Conservation (phyloP, 345 rosid genomes). For the Sonneratia caseolaris region DNA sequence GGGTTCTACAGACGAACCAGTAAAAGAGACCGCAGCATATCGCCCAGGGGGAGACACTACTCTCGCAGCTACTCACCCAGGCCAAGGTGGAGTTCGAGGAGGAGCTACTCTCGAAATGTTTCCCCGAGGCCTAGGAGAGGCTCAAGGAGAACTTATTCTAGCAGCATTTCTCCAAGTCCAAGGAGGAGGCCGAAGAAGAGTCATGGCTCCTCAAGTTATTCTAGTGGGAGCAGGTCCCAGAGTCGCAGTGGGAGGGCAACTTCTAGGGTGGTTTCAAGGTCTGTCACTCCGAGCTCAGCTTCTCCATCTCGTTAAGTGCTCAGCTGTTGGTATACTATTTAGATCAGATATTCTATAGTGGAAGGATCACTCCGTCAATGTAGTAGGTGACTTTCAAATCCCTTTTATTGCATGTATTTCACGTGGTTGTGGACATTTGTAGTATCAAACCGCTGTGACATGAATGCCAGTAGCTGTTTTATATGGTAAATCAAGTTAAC, state of each 20-base stretch:
- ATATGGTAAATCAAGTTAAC: no score
- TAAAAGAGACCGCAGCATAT: constrained; percentile 5
- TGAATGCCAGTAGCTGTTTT: no score
- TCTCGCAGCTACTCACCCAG: constrained; percentile 24
- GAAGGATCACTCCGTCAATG: neutral
- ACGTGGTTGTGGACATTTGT: neutral
- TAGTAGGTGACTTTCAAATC: neutral
- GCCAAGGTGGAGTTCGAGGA: constrained; percentile 23
- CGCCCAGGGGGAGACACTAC: constrained; percentile 11
- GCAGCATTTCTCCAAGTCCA: constrained; percentile 23
- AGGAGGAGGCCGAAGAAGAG: neutral
- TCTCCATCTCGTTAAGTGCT: constrained; percentile 18
- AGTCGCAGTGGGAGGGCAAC: constrained; percentile 28
- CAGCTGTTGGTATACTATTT: neutral
- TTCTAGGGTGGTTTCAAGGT: constrained; percentile 56
- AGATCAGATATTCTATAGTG: neutral
- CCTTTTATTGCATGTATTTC: no score
- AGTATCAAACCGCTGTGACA: neutral
- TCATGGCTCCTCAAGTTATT: neutral
- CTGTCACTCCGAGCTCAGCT: constrained; percentile 37
- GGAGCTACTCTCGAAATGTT: constrained; percentile 32
- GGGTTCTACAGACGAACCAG: neutral
- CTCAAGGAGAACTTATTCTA: constrained; percentile 24
- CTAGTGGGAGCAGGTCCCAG: neutral
- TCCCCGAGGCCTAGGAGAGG: constrained; percentile 31